A percentile compares a stretch with the other conserved stretches of the same genome.
Conservation (phyloP, 2,329 filamentous ascomycete genomes). For the Metarhizium sp. region DNA sequence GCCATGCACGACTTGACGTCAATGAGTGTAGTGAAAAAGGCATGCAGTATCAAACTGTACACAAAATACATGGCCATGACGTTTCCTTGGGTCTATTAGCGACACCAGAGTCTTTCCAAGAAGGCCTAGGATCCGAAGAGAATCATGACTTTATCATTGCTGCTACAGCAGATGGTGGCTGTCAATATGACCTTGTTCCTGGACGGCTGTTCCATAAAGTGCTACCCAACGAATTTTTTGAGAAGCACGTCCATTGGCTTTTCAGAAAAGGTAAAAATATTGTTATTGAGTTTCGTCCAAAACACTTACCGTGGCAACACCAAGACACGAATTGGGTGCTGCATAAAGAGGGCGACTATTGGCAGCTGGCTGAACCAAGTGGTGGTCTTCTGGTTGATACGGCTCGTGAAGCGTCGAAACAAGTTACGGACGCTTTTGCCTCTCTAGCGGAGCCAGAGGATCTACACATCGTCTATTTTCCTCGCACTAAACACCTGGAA, state of each 20-base stretch:
- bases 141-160: background rate
- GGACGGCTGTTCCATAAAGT: background rate
- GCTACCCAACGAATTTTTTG: background rate
- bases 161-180: background rate
- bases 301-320: background rate
- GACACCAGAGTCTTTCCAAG: too few relatives aligned
- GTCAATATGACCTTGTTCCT: background rate
- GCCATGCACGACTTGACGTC: slow-evolving; percentile 30
- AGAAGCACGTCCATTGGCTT: background rate
- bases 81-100: slow-evolving; percentile 22
- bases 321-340: background rate
- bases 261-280: background rate
- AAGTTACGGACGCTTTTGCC: background rate
- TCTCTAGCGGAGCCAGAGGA: background rate
- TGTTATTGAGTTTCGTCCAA: background rate
- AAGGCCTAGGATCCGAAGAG: slow-evolving; percentile 4
- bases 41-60: slow-evolving; percentile 31
- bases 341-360: background rate
- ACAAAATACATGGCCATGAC: slow-evolving; percentile 16
- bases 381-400: background rate
- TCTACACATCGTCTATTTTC: slow-evolving; percentile 2
- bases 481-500: slow-evolving; percentile 13
- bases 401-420: background rate
- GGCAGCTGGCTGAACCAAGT: background rate
- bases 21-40: slow-evolving; percentile 26